phyloP scores from a whole-genome alignment of 2,329 filamentous ascomycete genomes.

The Neonectria neomacrospora region DNA sequence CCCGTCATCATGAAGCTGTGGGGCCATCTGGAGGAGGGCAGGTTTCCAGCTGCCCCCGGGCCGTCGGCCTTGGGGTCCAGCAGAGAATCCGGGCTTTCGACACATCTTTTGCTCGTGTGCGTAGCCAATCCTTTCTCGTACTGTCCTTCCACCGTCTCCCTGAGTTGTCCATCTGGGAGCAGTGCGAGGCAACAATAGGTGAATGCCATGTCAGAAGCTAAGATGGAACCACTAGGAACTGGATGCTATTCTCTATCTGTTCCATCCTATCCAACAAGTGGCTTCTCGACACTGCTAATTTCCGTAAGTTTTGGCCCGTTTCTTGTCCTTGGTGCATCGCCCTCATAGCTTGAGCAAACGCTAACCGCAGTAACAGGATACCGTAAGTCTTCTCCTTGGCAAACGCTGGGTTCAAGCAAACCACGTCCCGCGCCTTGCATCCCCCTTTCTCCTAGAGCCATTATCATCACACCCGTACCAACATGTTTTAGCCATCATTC shows the following conservation, averaged over 20 bases:
- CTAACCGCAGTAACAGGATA: conserved; percentile 43
- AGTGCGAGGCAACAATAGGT: not conserved
- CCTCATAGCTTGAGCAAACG: not conserved
- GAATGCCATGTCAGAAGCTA: not conserved
- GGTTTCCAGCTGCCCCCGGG: not conserved
- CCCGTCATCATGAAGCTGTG: not conserved
- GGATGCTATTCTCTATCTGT: conserved; percentile 85
- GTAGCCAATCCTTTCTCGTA: not conserved
- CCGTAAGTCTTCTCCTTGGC: conserved; percentile 41
- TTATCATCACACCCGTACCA: not conserved
- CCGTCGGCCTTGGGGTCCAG: not conserved
- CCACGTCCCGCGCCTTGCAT: not conserved
- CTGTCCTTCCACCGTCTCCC: not conserved
- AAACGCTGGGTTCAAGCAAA: not conserved
- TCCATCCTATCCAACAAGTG: conserved; percentile 96
- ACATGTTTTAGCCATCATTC: conserved; percentile 57
- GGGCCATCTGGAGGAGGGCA: not conserved
- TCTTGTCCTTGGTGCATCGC: not conserved
- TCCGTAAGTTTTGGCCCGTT: conserved; percentile 67
- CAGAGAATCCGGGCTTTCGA: not conserved
- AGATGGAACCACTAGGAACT: conserved; percentile 60
- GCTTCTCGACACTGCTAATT: conserved; percentile 79
- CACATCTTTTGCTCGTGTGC: not conserved
- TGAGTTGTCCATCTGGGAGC: not conserved
- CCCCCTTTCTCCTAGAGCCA: not conserved